Conservation (phyloP, 2,329 filamentous ascomycete genomes). For the Diplodia scrobiculata region DNA sequence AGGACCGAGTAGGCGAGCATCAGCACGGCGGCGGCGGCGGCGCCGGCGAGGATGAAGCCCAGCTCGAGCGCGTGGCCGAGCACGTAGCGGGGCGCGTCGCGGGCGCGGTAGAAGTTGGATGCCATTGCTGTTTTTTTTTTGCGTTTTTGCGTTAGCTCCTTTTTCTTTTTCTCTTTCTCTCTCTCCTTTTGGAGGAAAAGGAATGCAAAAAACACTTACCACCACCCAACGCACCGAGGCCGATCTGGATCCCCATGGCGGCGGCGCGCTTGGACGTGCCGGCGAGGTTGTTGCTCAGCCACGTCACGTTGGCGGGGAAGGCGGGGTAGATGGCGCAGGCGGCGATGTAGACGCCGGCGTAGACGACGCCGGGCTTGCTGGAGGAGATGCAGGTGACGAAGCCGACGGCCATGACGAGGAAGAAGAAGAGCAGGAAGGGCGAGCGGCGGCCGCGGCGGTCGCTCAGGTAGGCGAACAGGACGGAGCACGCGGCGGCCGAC, state of each 20-base stretch:
- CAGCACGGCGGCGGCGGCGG: constrained; percentile 51
- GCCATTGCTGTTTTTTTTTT: constrained; percentile 60
- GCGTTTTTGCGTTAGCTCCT: too few species aligned
- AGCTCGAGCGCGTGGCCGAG: constrained; percentile 57
- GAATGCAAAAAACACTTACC: constrained; percentile 4
- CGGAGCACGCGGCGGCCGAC: constrained; percentile 35
- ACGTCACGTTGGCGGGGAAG: constrained; percentile 39
- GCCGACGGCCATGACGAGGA: constrained; percentile 47
- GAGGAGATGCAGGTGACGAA: constrained; percentile 48
- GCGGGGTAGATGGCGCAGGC: constrained; percentile 39
- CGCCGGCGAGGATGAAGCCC: constrained; percentile 52
- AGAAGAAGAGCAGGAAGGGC: constrained; percentile 35
- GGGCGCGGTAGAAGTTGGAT: constrained; percentile 67
- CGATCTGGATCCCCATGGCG: constrained; percentile 39
- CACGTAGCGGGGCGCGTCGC: constrained; percentile 54
- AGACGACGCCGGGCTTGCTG: constrained; percentile 46
- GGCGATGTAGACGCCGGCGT: constrained; percentile 39
- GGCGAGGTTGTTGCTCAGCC: constrained; percentile 40
- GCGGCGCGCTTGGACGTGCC: constrained; percentile 39
- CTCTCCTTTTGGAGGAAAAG: neutral
- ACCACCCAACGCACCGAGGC: constrained; percentile 38
- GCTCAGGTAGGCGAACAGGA: constrained; percentile 35
- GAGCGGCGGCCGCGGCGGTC: constrained; percentile 37
- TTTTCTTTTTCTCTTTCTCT: neutral
- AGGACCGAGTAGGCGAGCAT: constrained; percentile 58